Evolutionary conservation across 306 rosid species (phyloP), one percentile per base, ranked within the genome.

Genomic region (Herpetospermum pedunculosum): DNA sequence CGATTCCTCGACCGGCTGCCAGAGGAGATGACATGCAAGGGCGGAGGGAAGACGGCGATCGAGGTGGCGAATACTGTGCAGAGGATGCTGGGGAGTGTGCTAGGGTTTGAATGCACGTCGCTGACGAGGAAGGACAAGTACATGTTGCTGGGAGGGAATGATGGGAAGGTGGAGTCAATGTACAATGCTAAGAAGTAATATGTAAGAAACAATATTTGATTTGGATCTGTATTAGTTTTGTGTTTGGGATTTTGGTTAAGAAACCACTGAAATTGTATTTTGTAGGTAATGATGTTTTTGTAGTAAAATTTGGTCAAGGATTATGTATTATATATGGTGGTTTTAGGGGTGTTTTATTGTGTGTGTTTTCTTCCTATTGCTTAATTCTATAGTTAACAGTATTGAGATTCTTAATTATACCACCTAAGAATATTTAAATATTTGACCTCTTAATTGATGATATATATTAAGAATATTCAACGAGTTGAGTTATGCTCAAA

Each of bases 61-160:
- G 98, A 94, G 82, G 98, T 94, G 85, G 98, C 98, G 15, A 94
- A 94, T 76, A 85, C 91, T 26, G 98, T 94, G 80, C 98, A 94
- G 90, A 91, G 67, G 85, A 88, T 86, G 83, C 48, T 94, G 80
- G 94, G 95, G 5, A 89, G 86, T 74, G 88, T 84, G 52, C 84
- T 92, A 21, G 92, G 92, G 43, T 92, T 92, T 5, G 98, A 92
- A 88, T 83, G 92, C 72, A 92, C 98, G 2, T 83, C 91, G 5
- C 83, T 92, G 57, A 92, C 96, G 0, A 83, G 98, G 76, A 92
- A 92, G 81, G 98, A 92, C 49, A 92, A 92, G 83, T 92, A 90
- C 35, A 2, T 90, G 89, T 55, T 92, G 88, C 85, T 92, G 11
- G 98, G 98, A n/a, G 95, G 95, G 43, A 94, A 94, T 29, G 98